phyloP scores from a whole-genome alignment of 23 red algal genomes.

The Agarophyton chilense region DNA sequence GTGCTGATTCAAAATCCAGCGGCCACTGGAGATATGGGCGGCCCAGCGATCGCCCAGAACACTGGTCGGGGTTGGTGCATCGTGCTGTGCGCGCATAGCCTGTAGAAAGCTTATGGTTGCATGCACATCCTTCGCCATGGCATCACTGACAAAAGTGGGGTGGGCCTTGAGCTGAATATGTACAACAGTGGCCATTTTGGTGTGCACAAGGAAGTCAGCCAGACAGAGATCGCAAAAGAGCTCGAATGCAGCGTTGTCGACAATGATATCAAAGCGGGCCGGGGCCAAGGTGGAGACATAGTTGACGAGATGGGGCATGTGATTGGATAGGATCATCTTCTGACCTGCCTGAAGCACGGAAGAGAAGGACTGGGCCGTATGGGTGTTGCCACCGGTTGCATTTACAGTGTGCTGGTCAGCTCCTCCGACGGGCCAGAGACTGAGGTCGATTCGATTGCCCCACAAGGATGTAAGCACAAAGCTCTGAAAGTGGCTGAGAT shows the following conservation, averaged over 20 bases:
- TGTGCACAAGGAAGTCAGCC: constrained; percentile 78
- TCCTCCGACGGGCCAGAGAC: constrained; percentile 87
- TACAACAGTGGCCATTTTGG: constrained; percentile 54
- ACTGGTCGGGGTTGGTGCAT: background rate
- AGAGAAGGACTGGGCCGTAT: constrained; percentile 2
- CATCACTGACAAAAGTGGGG: constrained; percentile 97
- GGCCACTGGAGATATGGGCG: constrained; percentile 42
- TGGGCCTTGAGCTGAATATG: constrained; percentile 88
- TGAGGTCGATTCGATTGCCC: constrained; percentile 95
- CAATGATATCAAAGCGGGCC: constrained; percentile 79
- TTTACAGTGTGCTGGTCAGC: constrained; percentile 6
- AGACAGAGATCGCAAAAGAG: constrained; percentile 95
- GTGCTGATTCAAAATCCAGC: constrained; percentile 77
- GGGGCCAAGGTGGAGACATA: constrained; percentile 40
- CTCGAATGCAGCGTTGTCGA: constrained; percentile 99
- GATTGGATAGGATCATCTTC: constrained; percentile 84
- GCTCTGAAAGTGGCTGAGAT: constrained; percentile 23
- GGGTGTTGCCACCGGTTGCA: background rate
- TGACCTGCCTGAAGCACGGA: constrained; percentile 50
- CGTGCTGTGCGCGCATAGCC: background rate
- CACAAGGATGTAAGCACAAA: constrained; percentile 78
- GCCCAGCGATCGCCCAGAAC: constrained; percentile 67
- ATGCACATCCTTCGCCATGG: constrained; percentile 89
- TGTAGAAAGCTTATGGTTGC: constrained; percentile 58
- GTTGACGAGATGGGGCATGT: constrained; percentile 42